phyloP scores from a whole-genome alignment of 345 rosid species.

The Gossypium bickii region DNA sequence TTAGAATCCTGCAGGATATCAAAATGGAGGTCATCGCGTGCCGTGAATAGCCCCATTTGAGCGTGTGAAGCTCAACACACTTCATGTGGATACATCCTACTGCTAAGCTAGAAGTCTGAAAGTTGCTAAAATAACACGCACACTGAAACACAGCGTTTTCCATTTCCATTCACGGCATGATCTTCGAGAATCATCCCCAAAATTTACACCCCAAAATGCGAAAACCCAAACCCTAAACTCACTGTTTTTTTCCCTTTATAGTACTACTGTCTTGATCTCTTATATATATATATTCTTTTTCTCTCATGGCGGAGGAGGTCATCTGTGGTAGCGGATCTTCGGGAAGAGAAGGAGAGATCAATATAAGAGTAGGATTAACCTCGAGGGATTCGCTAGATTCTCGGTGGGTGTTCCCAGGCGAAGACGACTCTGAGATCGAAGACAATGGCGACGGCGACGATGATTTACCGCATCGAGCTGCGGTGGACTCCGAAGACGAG shows the following conservation, averaged over 20 bases:
- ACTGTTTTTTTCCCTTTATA: neutral
- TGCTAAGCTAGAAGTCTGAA: neutral
- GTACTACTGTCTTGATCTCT: neutral
- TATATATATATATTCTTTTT: neutral
- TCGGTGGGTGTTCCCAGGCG: constrained; percentile 92
- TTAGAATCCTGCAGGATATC: no score
- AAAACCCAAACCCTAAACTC: neutral
- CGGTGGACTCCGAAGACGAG: constrained; percentile 73
- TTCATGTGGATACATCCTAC: neutral
- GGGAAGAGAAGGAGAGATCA: constrained; percentile 49
- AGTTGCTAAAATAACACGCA: neutral
- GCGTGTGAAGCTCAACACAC: constrained; percentile 6
- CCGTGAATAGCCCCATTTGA: neutral
- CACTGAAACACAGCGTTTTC: neutral
- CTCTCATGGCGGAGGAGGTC: constrained; percentile 53
- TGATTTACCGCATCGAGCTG: constrained; percentile 25
- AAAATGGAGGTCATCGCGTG: neutral
- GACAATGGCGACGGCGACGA: constrained; percentile 31
- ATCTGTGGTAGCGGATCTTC: constrained; percentile 31
- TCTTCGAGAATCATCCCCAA: neutral
- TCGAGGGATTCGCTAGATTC: constrained; percentile 85
- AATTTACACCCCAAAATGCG: neutral
- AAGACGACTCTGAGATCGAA: constrained; percentile 65
- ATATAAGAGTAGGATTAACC: constrained; percentile 39
- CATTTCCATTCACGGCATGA: constrained; percentile 11